Percentiles rank a stretch among this genome's conserved stretches.
These are phyloP conservation scores for Ceratocystis papillata DNA, from an alignment of 2,329 filamentous ascomycete species.

Conservation along the genomic window DNA sequence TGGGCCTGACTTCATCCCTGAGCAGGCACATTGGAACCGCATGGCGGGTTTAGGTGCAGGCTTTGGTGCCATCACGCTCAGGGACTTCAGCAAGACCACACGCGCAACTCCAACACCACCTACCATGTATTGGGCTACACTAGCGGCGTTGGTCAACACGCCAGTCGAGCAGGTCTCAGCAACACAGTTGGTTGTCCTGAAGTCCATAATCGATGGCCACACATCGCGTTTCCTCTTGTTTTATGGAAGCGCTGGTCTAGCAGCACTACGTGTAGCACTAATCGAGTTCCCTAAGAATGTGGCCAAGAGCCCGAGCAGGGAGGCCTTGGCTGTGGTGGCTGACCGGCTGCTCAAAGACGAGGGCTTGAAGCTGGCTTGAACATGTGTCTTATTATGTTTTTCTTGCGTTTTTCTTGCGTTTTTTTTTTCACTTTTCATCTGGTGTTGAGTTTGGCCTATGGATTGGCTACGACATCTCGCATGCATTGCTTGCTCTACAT, in stretches of 20 bases:
- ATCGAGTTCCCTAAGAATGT: constrained; percentile 59
- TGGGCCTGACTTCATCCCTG: constrained; percentile 48
- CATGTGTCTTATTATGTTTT: not conserved
- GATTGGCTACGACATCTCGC: not conserved
- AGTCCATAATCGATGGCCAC: constrained; percentile 60
- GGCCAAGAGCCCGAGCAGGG: constrained; percentile 39
- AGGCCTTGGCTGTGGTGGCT: constrained; percentile 43
- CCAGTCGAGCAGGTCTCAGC: constrained; percentile 56
- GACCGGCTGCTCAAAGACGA: constrained; percentile 42
- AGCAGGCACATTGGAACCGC: constrained; percentile 66
- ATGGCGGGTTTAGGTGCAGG: constrained; percentile 78
- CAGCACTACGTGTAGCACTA: constrained; percentile 57
- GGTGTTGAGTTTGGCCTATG: not conserved
- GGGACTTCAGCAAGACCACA: constrained; percentile 63
- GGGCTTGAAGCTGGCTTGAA: constrained; percentile 38
- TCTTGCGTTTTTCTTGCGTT: constrained; percentile 8
- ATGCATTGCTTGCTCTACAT: constrained; percentile 18
- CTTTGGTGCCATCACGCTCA: constrained; percentile 69
- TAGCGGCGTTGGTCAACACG: constrained; percentile 68
- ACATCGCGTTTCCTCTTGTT: constrained; percentile 66
- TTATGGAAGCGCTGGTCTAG: constrained; percentile 68
- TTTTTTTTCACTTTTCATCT: constrained; percentile 15
- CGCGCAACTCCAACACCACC: constrained; percentile 67
- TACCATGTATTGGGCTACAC: constrained; percentile 67
- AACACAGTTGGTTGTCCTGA: constrained; percentile 61